Evolutionary conservation across 176 grass and related monocot species (phyloP), one percentile per base, ranked within the genome.

Genomic region (Thalia dealbata): DNA sequence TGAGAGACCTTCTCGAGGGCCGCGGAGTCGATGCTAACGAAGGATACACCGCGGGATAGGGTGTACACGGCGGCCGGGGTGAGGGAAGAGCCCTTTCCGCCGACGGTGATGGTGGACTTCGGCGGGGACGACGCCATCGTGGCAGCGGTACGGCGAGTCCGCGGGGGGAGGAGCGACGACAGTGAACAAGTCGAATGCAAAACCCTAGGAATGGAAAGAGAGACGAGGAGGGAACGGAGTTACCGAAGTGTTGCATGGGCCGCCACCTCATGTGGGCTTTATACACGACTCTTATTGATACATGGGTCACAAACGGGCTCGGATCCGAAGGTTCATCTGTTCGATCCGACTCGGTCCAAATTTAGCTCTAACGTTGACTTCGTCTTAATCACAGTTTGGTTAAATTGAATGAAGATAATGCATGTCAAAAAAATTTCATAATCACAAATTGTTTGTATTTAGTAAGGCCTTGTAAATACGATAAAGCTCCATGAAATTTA

Each of bases 1-100:
- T 51, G 55, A 19, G 91, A 78, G 80, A 95, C 85, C 67, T 87
- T 61, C 70, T 91, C 85, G 19, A 88, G 83, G 28, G 87, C 90
- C 11, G 95, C 88, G 8, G 90, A 15, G 72, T 99, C 90, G 76
- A 99, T 85, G 16, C 32, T 19, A 0, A 84, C 85, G 26, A 63
- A 44, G 1, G 74, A 69, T 66, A 93, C 67, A 6, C 81, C 78
- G 21, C 42, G 30, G 51, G 85, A 77, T 32, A 92, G 67, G 18
- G 89, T 73, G 81, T 97, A 97, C 2, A 90, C 80, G 3, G 81
- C 65, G 28, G 79, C 44, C 0, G 91, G 70, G 9, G 87, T 70
- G 35, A 88, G 87, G 12, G 56, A 64, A 51, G 78, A 85, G 15
- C 90, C 95, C 81, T 78, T 99, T 63, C 87, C 87, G 50, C 87